Evolutionary conservation across 78 protist genomes (phyloP).

Genomic region (Dictyostelium brefeldianum): DNA sequence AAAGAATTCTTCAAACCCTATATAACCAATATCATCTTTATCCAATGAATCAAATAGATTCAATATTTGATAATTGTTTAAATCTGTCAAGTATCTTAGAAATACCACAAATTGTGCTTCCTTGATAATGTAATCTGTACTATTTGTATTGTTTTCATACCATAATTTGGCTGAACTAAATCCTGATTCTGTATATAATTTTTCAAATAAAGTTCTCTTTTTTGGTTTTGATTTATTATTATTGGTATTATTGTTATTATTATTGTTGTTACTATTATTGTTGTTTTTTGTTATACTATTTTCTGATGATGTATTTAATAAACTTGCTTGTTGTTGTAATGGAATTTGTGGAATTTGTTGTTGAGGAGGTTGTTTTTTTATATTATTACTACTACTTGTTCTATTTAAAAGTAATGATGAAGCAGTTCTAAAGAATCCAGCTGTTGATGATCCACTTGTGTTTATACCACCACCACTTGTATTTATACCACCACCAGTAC

Average conservation of each 20-base stretch:
- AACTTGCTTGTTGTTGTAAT: neutral
- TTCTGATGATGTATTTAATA: neutral
- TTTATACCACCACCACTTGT: neutral
- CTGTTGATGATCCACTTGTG: neutral
- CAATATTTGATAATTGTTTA: constrained; percentile 23
- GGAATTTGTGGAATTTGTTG: neutral
- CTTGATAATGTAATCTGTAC: constrained; percentile 29
- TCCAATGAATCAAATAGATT: constrained; percentile 67
- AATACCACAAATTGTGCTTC: constrained; percentile 45
- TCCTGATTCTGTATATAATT: constrained; percentile 72
- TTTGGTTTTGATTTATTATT: neutral
- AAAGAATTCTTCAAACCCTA: constrained; percentile 76
- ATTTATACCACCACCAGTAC: neutral
- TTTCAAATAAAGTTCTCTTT: constrained; percentile 56
- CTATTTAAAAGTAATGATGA: constrained; percentile 15
- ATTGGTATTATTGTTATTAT: neutral
- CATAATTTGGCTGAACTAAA: constrained; percentile 40
- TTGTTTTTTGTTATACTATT: neutral
- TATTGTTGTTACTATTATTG: neutral
- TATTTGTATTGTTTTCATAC: constrained; percentile 57
- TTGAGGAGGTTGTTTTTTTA: neutral
- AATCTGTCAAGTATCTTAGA: constrained; percentile 52
- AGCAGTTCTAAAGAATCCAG: constrained; percentile 16
- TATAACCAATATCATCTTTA: constrained; percentile 43
- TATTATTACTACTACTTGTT: constrained; percentile 16